Percentiles rank a stretch among this genome's conserved stretches.
These are phyloP conservation scores for Bryum argenteum DNA, from an alignment of 225 moss, liverwort and hornwort species.

Conservation along the genomic window DNA sequence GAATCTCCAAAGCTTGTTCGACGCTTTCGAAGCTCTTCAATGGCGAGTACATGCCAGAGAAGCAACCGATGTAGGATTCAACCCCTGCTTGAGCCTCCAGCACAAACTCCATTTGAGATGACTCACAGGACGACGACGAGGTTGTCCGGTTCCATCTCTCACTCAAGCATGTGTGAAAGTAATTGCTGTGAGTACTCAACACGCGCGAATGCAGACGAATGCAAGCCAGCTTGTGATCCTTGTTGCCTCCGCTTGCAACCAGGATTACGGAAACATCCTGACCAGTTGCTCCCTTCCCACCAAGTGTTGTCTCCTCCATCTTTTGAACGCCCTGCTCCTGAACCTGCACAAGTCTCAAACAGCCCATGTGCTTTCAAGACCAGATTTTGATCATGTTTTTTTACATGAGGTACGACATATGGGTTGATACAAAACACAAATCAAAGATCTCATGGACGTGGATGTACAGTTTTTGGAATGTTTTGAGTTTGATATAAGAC, in stretches of 20 bases:
- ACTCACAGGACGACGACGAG: neutral
- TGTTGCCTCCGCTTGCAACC: neutral
- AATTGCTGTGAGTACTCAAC: conserved; percentile 18
- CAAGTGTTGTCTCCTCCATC: neutral
- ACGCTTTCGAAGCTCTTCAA: neutral
- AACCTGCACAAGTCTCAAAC: neutral
- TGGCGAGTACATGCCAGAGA: conserved; percentile 22
- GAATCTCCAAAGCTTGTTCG: neutral
- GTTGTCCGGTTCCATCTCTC: neutral
- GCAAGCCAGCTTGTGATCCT: neutral
- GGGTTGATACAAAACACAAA: too few relatives aligned
- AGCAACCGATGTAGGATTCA: conserved; percentile 1
- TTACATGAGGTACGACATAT: too few relatives aligned
- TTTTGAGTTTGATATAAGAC: too few relatives aligned
- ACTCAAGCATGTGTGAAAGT: conserved; percentile 28
- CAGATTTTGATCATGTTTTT: too few relatives aligned
- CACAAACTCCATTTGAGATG: neutral
- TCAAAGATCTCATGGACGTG: too few relatives aligned
- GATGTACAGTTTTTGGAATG: too few relatives aligned
- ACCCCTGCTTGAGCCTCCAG: conserved; percentile 25
- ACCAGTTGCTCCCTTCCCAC: neutral
- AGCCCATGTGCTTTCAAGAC: too few relatives aligned
- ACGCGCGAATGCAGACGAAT: conserved; percentile 5
- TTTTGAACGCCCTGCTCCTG: neutral
- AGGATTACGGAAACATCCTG: conserved; percentile 23